phyloP scores from a whole-genome alignment of 176 grass and related monocot species.

The Oryza brachyantha region DNA sequence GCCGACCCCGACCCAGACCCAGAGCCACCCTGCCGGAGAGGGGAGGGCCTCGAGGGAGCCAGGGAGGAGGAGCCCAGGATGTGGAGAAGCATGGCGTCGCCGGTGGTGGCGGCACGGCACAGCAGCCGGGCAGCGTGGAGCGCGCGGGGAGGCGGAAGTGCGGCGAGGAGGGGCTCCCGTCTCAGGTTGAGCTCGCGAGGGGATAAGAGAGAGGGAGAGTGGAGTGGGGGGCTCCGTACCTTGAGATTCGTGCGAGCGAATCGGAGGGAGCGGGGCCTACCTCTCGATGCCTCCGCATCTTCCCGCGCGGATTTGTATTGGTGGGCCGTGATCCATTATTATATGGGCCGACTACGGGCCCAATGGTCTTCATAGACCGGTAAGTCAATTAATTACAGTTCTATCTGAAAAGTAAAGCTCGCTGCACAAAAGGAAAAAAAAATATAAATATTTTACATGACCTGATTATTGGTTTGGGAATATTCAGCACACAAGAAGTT shows the following conservation, averaged over 20 bases:
- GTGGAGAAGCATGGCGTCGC: conserved; percentile 56
- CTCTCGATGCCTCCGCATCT: not conserved
- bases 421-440: not conserved
- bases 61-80: conserved; percentile 25
- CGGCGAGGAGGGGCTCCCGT: conserved; percentile 2
- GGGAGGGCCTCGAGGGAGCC: not conserved
- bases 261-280: not conserved
- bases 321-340: conserved; percentile 16
- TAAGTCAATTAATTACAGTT: not conserved
- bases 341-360: not conserved
- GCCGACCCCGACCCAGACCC: not conserved
- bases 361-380: not conserved
- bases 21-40: not conserved
- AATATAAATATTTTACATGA: not conserved
- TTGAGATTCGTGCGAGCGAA: conserved; percentile 24
- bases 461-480: no score
- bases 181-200: not conserved
- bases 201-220: conserved; percentile 20
- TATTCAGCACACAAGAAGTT: no score
- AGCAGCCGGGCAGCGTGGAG: not conserved
- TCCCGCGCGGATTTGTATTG: conserved; percentile 61
- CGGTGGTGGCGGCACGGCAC: not conserved
- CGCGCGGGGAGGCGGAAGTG: not conserved
- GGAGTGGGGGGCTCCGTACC: not conserved
- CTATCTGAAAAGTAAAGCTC: not conserved